phyloP scores from a whole-genome alignment of 305 asterid species.

The Plantago lanceolata region DNA sequence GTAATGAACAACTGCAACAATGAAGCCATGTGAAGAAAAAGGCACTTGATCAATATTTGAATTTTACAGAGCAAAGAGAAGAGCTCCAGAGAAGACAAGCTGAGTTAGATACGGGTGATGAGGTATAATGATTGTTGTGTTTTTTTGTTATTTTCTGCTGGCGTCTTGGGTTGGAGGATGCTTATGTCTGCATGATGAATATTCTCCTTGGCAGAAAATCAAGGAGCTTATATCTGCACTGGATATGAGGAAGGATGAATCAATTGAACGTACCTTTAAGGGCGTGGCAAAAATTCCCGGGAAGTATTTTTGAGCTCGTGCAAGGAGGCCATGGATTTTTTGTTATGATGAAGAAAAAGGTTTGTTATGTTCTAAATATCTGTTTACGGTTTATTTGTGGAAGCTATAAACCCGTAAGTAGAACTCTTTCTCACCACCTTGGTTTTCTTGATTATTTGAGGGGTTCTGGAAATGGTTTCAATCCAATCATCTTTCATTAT shows the following conservation, averaged over 20 bases:
- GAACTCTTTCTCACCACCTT: constrained; percentile 9
- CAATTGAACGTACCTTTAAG: constrained; percentile 96
- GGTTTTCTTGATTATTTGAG: constrained; percentile 19
- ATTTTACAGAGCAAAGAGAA: constrained; percentile 94
- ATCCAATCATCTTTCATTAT: background rate
- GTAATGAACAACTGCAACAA: constrained; percentile 84
- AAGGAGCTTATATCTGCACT: constrained; percentile 85
- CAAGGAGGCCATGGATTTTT: constrained; percentile 97
- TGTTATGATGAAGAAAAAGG: constrained; percentile 98
- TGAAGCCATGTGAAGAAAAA: constrained; percentile 98
- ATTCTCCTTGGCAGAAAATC: constrained; percentile 66
- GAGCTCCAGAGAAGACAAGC: constrained; percentile 92
- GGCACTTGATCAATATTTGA: constrained; percentile 95
- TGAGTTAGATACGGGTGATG: constrained; percentile 93
- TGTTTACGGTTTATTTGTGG: constrained; percentile 8
- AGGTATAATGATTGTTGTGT: constrained; percentile 44
- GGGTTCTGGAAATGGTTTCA: constrained; percentile 21
- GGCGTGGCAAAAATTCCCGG: constrained; percentile 96
- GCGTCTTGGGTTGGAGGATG: constrained; percentile 8
- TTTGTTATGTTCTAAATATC: constrained; percentile 26
- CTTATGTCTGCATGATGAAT: constrained; percentile 20
- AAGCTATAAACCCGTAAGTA: background rate
- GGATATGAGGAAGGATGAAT: constrained; percentile 99
- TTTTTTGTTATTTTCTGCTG: constrained; percentile 20
- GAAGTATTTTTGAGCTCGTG: constrained; percentile 94